Percentiles rank a stretch among this genome's conserved stretches.
Evolutionary conservation across 352 stramenopile species (phyloP).

Genomic region (Globisporangium cederbergense): DNA sequence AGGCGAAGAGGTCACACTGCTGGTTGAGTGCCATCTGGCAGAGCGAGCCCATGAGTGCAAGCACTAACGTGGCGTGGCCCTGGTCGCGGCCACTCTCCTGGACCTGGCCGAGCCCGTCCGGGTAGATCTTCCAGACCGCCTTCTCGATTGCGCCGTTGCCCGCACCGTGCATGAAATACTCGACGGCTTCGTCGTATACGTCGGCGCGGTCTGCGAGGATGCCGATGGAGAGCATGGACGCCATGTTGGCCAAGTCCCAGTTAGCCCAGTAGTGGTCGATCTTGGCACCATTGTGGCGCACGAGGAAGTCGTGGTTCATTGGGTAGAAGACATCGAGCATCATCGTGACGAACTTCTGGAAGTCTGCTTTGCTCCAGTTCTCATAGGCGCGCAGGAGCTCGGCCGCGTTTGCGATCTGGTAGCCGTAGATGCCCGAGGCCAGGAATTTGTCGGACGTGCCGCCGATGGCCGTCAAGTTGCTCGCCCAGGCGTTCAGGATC

Average conservation of each 20-base stretch:
- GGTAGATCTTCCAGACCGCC: constrained; percentile 16
- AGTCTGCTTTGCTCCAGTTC: constrained; percentile 9
- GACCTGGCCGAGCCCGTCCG: constrained; percentile 17
- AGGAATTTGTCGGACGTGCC: constrained; percentile 21
- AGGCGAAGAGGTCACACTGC: constrained; percentile 21
- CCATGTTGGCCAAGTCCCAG: constrained; percentile 24
- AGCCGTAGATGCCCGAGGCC: constrained; percentile 22
- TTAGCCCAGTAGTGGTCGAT: constrained; percentile 26
- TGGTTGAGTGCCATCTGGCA: constrained; percentile 22
- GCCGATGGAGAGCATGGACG: constrained; percentile 21
- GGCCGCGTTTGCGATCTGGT: constrained; percentile 21
- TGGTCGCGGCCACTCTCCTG: constrained; percentile 24
- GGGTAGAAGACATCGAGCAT: constrained; percentile 21
- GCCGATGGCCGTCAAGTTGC: constrained; percentile 11
- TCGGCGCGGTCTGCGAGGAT: constrained; percentile 18
- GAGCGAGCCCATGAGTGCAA: constrained; percentile 18
- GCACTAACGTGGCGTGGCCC: constrained; percentile 16
- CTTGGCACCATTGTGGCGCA: constrained; percentile 22
- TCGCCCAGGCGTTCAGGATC: constrained; percentile 20
- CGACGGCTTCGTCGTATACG: constrained; percentile 18
- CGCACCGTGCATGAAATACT: constrained; percentile 18
- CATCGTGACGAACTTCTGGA: constrained; percentile 16
- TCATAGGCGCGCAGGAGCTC: constrained; percentile 18
- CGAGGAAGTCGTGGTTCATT: constrained; percentile 24
- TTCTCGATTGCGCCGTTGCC: constrained; percentile 21